Evolutionary conservation across 345 rosid genomes (phyloP).

Genomic region (Pistacia integerrima): DNA sequence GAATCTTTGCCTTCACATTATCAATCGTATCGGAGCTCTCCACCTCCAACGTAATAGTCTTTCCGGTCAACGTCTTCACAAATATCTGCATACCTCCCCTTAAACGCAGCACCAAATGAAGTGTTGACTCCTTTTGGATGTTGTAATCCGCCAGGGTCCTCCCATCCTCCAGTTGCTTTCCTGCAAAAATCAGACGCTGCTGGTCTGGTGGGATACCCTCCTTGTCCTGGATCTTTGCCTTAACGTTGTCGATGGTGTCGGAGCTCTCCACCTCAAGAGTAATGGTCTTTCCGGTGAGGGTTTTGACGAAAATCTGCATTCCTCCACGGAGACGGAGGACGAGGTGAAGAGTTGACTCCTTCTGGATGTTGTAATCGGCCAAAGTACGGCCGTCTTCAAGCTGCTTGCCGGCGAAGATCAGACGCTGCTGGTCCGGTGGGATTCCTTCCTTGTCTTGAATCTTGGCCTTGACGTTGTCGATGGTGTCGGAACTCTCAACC

Average conservation of each 20-base stretch:
- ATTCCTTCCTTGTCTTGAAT: conserved; percentile 25
- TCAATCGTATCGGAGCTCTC: conserved; percentile 8
- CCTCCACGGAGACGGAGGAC: conserved; percentile 20
- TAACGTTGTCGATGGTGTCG: conserved; percentile 21
- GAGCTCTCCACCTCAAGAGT: conserved; percentile 22
- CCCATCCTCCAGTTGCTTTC: conserved; percentile 21
- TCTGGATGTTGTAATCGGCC: conserved; percentile 23
- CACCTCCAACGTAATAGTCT: conserved; percentile 5
- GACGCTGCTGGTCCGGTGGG: conserved; percentile 19
- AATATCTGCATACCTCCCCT: conserved; percentile 13
- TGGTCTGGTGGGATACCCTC: conserved; percentile 23
- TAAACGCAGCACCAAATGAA: conserved; percentile 9
- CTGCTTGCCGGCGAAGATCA: conserved; percentile 24
- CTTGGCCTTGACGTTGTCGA: conserved; percentile 22
- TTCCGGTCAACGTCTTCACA: conserved; percentile 6
- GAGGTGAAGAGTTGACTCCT: conserved; percentile 16
- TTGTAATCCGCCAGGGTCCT: conserved; percentile 17
- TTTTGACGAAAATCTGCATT: conserved; percentile 23
- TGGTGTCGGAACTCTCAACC: conserved; percentile 27
- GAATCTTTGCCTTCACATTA: conserved; percentile 9
- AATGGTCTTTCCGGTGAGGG: conserved; percentile 17
- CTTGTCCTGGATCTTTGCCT: conserved; percentile 24
- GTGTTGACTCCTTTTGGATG: conserved; percentile 22
- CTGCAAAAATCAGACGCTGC: conserved; percentile 21
- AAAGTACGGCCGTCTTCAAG: conserved; percentile 22